A percentile compares a stretch with the other conserved stretches of the same genome.
phyloP scores from a whole-genome alignment of 768 basidiomycete genomes.

The Amanita subjunquillea region DNA sequence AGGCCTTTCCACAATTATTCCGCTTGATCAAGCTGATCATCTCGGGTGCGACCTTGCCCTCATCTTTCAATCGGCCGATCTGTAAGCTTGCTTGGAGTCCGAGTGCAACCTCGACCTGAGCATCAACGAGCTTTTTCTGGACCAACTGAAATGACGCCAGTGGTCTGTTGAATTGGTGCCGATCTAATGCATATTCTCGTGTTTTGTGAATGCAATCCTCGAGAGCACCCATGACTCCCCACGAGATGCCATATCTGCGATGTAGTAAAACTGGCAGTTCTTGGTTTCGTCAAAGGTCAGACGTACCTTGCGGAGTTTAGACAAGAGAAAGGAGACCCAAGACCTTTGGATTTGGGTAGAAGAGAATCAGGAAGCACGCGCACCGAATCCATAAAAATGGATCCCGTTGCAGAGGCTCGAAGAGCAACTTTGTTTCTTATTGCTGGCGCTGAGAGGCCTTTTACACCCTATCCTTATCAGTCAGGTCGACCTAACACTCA shows the following conservation, averaged over 20 bases:
- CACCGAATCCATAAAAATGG: constrained; percentile 90
- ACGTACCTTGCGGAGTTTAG: constrained; percentile 74
- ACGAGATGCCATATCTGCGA: constrained; percentile 73
- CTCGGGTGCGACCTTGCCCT: constrained; percentile 63
- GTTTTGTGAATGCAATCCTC: constrained; percentile 82
- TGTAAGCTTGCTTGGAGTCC: constrained; percentile 70
- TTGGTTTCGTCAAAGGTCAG: neutral
- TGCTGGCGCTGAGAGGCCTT: constrained; percentile 73
- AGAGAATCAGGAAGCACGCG: constrained; percentile 63
- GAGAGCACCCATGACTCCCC: constrained; percentile 93
- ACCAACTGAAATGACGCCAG: constrained; percentile 95
- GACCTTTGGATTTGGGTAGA: constrained; percentile 67
- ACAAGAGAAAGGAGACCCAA: constrained; percentile 85
- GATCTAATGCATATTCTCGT: constrained; percentile 77
- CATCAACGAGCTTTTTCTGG: constrained; percentile 95
- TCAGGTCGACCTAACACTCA: neutral
- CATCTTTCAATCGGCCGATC: constrained; percentile 82
- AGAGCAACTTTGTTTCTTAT: constrained; percentile 94
- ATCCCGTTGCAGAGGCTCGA: constrained; percentile 74
- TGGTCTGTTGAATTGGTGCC: constrained; percentile 83
- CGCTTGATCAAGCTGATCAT: constrained; percentile 94
- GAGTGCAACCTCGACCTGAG: constrained; percentile 76
- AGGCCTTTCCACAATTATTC: constrained; percentile 92
- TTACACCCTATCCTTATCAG: constrained; percentile 43
- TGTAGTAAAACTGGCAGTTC: constrained; percentile 6